Percentiles rank a stretch among this genome's conserved stretches.
These are phyloP conservation scores for Aspergillus fijiensis DNA, from an alignment of 2,329 filamentous ascomycete genomes.

Conservation along the genomic window DNA sequence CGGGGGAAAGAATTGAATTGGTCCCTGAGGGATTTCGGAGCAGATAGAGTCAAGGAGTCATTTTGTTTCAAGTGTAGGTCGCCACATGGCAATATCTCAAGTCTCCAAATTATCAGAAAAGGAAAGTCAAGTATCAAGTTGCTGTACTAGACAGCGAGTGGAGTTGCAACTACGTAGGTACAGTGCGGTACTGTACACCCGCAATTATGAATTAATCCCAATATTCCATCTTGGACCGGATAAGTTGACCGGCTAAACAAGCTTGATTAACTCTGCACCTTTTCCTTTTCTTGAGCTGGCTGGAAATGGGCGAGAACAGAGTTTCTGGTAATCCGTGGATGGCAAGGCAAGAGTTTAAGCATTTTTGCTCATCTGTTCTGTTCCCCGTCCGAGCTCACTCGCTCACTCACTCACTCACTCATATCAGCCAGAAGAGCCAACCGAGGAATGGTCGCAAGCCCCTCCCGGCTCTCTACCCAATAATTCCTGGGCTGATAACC, in stretches of 20 bases:
- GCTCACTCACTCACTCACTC: not conserved
- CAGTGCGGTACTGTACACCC: not conserved
- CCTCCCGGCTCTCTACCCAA: not conserved
- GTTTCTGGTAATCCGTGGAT: not conserved
- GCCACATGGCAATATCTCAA: too few relatives aligned
- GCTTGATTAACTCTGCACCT: not conserved
- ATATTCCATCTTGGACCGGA: too few relatives aligned
- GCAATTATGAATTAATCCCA: not conserved
- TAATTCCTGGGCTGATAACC: not conserved
- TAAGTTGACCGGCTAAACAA: not conserved
- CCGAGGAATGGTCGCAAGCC: not conserved
- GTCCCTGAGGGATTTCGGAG: too few relatives aligned
- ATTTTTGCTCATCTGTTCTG: not conserved
- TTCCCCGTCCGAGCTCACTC: constrained; percentile 3
- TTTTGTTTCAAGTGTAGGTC: too few relatives aligned
- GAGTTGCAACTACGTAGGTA: too few relatives aligned
- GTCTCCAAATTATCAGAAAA: too few relatives aligned
- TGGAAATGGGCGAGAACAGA: not conserved
- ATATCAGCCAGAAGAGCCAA: not conserved
- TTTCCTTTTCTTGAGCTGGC: not conserved
- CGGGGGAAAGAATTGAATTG: too few relatives aligned
- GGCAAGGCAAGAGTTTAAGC: not conserved
- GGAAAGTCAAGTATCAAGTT: too few relatives aligned
- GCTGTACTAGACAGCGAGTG: too few relatives aligned
- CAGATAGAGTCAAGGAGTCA: too few relatives aligned